Base-by-base conservation (phyloP, 768 basidiomycete species). In the Mycena chlorophos region DNA sequence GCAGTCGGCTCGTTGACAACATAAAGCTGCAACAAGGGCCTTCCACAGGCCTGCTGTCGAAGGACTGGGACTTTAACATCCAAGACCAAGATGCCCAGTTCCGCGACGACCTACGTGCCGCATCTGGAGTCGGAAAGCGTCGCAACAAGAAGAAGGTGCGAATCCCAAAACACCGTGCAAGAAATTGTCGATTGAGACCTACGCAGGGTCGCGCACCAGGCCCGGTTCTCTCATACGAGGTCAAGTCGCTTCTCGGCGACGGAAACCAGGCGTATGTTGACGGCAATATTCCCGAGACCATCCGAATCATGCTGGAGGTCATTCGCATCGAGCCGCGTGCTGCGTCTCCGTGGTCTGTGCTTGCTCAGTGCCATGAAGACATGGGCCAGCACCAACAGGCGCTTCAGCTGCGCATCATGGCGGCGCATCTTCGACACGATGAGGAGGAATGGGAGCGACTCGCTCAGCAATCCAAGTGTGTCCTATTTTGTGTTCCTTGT, bases 281-380 rank as follows among this genome's bases (percentile, higher is more conserved):
- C 62, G 82, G 75, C 55, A 72, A 91, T 52, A 71, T 85, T 13
- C 73, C 78, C 2, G 81, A 88, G 63, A 86, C 93, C 2, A 85
- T 94, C 38, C 82, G 84, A 25, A 79, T 88, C 23, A 90, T 94
- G 83, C 87, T 88, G 68, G 94, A 98, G 67, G 91, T 97, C 61
- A 93, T 99, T 52, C 84, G 92, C 3, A 91, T 94, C 51, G 96
- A 99, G 68, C 93, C 95, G 1, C 83, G 89, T 12, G 89, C 93
- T 1, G 77, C 80, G 0, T 75, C 83, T 3, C 89, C 94, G 1
- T 99, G 95, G 95, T 85, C 85, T 16, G 91, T 94, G 0, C 82
- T 98, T 5, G 92, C 90, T 0, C 84, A 88, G 57, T 91, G 91
- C 62, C 87, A 93, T 66, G 80, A 85, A 37, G 91, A 94, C 63